Base-by-base conservation (phyloP, 2,329 filamentous ascomycete genomes). In the Coniosporium tulheliwenetii region DNA sequence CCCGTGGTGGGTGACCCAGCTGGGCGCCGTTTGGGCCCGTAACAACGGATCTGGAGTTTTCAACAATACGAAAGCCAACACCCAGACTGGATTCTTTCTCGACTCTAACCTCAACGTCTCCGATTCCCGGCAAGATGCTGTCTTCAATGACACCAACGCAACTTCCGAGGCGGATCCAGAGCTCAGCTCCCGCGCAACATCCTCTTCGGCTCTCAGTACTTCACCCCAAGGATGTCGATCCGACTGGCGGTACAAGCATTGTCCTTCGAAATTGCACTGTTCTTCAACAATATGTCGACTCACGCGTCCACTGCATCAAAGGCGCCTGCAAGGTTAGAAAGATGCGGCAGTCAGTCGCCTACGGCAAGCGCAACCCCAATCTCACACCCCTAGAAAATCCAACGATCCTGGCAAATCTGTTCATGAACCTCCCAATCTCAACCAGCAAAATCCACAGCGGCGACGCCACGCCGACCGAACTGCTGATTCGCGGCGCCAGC, bases 81-180 rank as follows among this genome's bases (percentile, higher is more conserved):
- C 26, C 10, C 10, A 29, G 5, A 38, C 40, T 8, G 42, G 42
- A 8, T 58, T 57, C 34, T 51, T 56, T 32, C 42, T 56, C 2
- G 52, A 56, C 14, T 55, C 52, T 0, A 45, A 46, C 30, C 44
- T 42, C 0, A 31, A 38, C 9, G 41, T 32, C 3, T 36, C 46
- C 33, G 40, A 41, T 2, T 12, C 40, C 40, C 9, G 31, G 36
- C 1, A 29, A 38, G 8, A 8, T 48, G 2, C 45, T 46, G 2
- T 50, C 50, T n/a, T 35, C 14, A 15, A 15, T n/a, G 19, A 26
- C 19, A 26, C 19, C 19, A 26, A 26, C 19, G 19, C 19, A 26
- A 26, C 19, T 26, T 26, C 19, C 19, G 19, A 26, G 19, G 19
- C 19, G 19, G 19, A 26, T 7, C 19, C 19, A 3, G 7, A 26